A percentile compares a stretch with the other conserved stretches of the same genome.
phyloP scores from a whole-genome alignment of 2,329 filamentous ascomycete species.

The Fusarium nisikadoi region DNA sequence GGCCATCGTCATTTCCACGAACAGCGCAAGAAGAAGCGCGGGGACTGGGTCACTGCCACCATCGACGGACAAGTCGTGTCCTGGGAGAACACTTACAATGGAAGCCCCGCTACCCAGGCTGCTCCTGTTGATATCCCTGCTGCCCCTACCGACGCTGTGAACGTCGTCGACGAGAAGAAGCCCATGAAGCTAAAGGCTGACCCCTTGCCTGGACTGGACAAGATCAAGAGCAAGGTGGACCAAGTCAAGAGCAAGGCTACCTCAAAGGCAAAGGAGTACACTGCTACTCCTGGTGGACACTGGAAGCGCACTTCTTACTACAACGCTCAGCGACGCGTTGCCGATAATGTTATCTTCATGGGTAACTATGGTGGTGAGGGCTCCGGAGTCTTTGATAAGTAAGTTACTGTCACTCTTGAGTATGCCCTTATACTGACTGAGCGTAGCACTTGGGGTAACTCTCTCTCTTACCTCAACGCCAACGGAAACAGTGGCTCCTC shows the following conservation, averaged over 20 bases:
- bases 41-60: conserved; percentile 62
- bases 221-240: conserved; percentile 27
- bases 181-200: conserved; percentile 11
- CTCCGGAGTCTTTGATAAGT: conserved; percentile 58
- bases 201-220: conserved; percentile 14
- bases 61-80: conserved; percentile 67
- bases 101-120: conserved; percentile 40
- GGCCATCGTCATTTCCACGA: conserved; percentile 64
- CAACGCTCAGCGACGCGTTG: conserved; percentile 51
- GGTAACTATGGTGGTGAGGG: conserved; percentile 59
- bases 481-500: conserved; percentile 53
- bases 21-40: conserved; percentile 57
- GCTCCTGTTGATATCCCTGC: conserved; percentile 22
- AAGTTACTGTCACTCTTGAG: conserved; percentile 38
- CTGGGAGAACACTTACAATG: conserved; percentile 67
- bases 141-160: conserved; percentile 2
- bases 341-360: conserved; percentile 60
- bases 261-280: conserved; percentile 23
- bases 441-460: conserved; percentile 56
- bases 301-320: conserved; percentile 60
- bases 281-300: conserved; percentile 39
- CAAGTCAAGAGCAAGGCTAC: conserved; percentile 17
- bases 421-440: conserved; percentile 15
- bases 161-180: neutral
- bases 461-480: conserved; percentile 58